A percentile compares a stretch with the other conserved stretches of the same genome.
These are phyloP conservation scores for Candida yuanshanica DNA, from an alignment of 805 yeast species.

Conservation along the genomic window DNA sequence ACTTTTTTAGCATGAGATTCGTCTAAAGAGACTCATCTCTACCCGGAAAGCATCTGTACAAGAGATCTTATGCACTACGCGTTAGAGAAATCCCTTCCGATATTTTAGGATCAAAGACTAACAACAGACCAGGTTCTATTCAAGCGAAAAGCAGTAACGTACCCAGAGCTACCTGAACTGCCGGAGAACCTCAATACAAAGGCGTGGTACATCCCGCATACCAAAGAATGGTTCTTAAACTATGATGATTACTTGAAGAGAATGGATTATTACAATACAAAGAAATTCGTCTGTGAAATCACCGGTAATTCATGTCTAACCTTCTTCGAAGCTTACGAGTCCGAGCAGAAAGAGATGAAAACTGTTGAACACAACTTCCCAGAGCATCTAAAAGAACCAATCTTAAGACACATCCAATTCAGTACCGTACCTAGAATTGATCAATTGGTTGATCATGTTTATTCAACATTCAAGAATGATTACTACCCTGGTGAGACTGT, in stretches of 20 bases:
- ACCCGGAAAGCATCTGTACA: too few species aligned
- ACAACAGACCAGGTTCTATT: slow-evolving; percentile 52
- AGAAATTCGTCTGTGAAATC: slow-evolving; percentile 90
- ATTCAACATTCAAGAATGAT: slow-evolving; percentile 67
- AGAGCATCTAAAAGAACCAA: slow-evolving; percentile 86
- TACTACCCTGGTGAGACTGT: slow-evolving; percentile 91
- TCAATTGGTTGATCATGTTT: slow-evolving; percentile 81
- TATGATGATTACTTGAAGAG: slow-evolving; percentile 73
- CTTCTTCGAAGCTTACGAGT: slow-evolving; percentile 79
- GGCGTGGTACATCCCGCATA: slow-evolving; percentile 79
- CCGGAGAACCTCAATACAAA: slow-evolving; percentile 52
- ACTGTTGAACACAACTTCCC: slow-evolving; percentile 82
- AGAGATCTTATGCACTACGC: not conserved
- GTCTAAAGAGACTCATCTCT: too few species aligned
- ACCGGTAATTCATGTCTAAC: slow-evolving; percentile 92
- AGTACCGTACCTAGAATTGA: slow-evolving; percentile 79
- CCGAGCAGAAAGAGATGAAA: slow-evolving; percentile 58
- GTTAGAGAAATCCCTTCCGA: not conserved
- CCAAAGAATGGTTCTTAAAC: slow-evolving; percentile 79
- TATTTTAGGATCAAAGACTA: slow-evolving; percentile 1
- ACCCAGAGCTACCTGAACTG: slow-evolving; percentile 49
- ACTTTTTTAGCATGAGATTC: too few species aligned
- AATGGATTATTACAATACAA: slow-evolving; percentile 65
- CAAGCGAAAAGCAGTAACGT: slow-evolving; percentile 65
- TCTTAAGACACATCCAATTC: slow-evolving; percentile 79